Base-by-base conservation (phyloP, 73 alveolate species). In the Blepharisma japonicum region DNA sequence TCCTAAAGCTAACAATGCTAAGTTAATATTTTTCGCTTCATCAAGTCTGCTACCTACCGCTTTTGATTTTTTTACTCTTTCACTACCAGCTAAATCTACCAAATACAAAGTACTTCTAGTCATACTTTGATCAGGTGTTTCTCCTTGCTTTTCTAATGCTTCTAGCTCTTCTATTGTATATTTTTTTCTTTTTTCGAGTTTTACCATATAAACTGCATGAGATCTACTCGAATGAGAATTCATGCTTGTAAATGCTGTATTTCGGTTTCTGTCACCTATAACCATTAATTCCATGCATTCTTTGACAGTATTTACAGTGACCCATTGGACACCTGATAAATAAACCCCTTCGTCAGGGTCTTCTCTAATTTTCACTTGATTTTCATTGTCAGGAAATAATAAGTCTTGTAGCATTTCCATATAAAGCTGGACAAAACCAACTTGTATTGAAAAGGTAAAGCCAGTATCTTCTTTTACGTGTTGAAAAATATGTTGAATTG, bases 11-110 rank as follows among this genome's bases (percentile, higher is more conserved):
- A 87, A 85, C 55, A 94, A 84, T 49, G 97, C 89, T 45, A 83
- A 79, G 79, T 92, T 92, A 46, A 89, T 89, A 20, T 87, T 80
- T 70, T 88, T 78, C 5, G 98, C 96, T 87, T 91, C 97, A 83
- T 94, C 93, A 21, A 94, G 83, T 71, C 99, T 85, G n/a, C 81
- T 93, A 9, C 96, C 98, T 49, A 88, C 91, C 7, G 91, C 92
- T 61, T 88, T 81, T 42, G 98, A 81, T 78, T 94, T 89, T 27
- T 87, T 85, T 20, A 95, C 90, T 86, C 98, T 91, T 84, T 96
- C 99, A 83, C 98, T 94, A 18, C 99, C 99, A 47, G 99, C 99
- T 46, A 96, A 82, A 86, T 96, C 98, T 8, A 96, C 97, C 70
- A 96, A 83, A 80, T 95, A 86, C 27, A 96, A 81, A 38, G 90